Evolutionary conservation across 1,284 basidiomycete genomes (phyloP), one percentile per base, ranked within the genome.

Genomic region (Ceratobasidium sp.): DNA sequence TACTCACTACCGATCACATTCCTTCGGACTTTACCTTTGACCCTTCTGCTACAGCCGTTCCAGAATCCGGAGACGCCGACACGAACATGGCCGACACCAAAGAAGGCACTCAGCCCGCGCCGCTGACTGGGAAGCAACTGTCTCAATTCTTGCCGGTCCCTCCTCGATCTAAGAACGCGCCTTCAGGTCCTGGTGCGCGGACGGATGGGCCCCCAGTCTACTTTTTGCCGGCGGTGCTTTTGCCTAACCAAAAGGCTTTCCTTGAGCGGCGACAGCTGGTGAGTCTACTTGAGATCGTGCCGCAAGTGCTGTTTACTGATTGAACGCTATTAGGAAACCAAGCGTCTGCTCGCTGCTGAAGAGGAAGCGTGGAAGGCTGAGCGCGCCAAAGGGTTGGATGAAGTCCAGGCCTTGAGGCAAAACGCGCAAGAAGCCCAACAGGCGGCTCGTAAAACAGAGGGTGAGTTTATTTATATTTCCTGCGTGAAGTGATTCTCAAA

Each of bases 131-230:
- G 58, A 48, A 43, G 53, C 62, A 55, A 41, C 12, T 55, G n/a
- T n/a, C 34, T 8, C 53, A 46, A 32, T 58, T 55, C 45, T 72
- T 74, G 52, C 64, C 61, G 74, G 55, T 74, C 79, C 75, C 76
- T 80, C 46, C 84, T 84, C 73, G 41, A 43, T 21, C 83, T 88
- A 46, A 81, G 83, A 28, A 82, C 83, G n/a, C 85, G 85, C 1
- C 84, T 85, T 30, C 85, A 89, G 71, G 83, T 45, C 73, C 74
- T 12, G 67, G 71, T 16, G 45, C 64, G 1, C 57, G 64, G 9
- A 50, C 87, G 28, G 89, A 92, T 74, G 90, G 90, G 23, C 89
- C 92, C 43, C 89, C 92, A 3, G 76, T 93, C 10, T 92, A 89
- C 78, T 93, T 92, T 76, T 86, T 92, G 52, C 92, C 92, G 21